Percentiles rank a stretch among this genome's conserved stretches.
These are phyloP conservation scores for Hyaloscypha hepaticicola DNA, from an alignment of 495 filamentous ascomycete species.

Conservation along the genomic window DNA sequence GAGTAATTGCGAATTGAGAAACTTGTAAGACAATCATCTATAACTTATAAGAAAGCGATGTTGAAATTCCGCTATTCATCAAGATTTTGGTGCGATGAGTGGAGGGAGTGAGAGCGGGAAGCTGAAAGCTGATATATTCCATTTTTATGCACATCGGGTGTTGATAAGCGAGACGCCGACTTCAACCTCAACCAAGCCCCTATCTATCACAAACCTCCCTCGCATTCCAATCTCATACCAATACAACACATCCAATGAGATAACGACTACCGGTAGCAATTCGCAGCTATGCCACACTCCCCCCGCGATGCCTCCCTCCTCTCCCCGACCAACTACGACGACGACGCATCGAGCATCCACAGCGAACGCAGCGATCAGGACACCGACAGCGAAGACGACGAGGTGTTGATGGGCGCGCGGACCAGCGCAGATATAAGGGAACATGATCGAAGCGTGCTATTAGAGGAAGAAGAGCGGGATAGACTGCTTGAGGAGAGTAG, in stretches of 20 bases:
- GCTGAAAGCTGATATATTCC: no score
- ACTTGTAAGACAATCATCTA: no score
- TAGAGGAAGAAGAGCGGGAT: constrained; percentile 88
- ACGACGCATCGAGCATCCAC: constrained; percentile 63
- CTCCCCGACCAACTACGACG: constrained; percentile 64
- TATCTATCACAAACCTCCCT: no score
- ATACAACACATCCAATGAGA: neutral
- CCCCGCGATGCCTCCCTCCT: constrained; percentile 34
- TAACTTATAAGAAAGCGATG: no score
- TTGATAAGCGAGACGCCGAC: neutral
- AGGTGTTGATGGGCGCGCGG: constrained; percentile 59
- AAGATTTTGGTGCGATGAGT: no score
- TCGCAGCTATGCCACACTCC: neutral
- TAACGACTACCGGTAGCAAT: neutral
- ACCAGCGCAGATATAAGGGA: constrained; percentile 69
- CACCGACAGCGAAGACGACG: constrained; percentile 75
- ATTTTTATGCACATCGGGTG: no score
- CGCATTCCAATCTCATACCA: neutral
- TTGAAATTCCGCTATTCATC: no score
- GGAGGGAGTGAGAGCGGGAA: no score
- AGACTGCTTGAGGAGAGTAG: constrained; percentile 60
- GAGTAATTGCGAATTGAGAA: no score
- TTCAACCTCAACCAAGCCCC: neutral
- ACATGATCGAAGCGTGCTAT: constrained; percentile 73
- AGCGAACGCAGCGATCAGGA: constrained; percentile 68